Base-by-base conservation (phyloP, 345 rosid genomes). In the Eucalyptus erythrocorys region DNA sequence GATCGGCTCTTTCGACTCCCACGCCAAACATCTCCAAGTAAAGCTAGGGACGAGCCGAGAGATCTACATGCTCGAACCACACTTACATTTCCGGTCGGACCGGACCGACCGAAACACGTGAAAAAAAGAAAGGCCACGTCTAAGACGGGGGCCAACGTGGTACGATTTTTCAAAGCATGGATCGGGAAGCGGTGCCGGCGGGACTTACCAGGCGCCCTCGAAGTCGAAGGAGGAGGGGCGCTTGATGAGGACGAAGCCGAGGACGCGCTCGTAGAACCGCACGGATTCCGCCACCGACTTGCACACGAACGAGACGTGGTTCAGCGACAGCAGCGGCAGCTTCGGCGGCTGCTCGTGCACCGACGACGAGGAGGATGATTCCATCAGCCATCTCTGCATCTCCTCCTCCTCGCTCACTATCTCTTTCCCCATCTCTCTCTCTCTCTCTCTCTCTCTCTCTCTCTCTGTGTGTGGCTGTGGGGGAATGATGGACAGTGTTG, bases 221-320 rank as follows among this genome's bases (percentile, higher is more conserved):
- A 91, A 93, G 47, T 93, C 14, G 87, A 93, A 93, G 85, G 94
- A 93, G 76, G 93, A 92, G 16, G 95, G 95, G 43, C 95, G 89
- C 89, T 93, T 92, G 91, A 92, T 92, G 89, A 92, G 89, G 22
- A 89, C 94, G 89, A 93, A 93, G 19, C 94, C 95, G 84, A 93
- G 89, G 43, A 93, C 94, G 21, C 92, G 91, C 64, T 91, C 93
- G 71, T 93, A 92, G 86, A 93, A 93, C 90, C 86, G 71, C 7
- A 93, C 91, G 47, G 94, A 92, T 17, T 49, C 87, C 14, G 51
- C 26, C 80, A 91, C 89, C 42, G 93, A 92, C 81, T 90, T 92
- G 93, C 94, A 92, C 32, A 92, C 88, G 90, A 90, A 93, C 34
- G 95, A 93, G 5, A 93, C 93, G 68, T 93, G 95, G 86, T 93